Evolutionary conservation across 176 grass and related monocot genomes (phyloP).

Genomic region (Stipa capillata): DNA sequence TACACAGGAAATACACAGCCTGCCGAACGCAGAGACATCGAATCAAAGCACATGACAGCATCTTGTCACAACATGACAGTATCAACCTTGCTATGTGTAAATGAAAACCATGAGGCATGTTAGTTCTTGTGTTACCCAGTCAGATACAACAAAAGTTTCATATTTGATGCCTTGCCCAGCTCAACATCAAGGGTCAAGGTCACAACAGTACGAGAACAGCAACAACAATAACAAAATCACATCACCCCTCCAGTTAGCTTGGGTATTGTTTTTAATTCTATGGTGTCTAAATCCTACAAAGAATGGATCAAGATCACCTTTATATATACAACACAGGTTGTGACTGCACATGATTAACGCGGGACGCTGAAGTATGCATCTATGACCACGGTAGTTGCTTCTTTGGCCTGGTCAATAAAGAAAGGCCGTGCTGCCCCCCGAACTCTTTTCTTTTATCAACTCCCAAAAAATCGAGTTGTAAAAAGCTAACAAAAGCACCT

Average conservation of each 20-base stretch:
- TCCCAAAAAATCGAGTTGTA: conserved; percentile 74
- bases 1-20: not conserved
- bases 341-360: conserved; percentile 48
- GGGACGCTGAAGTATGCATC: conserved; percentile 32
- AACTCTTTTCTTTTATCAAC: conserved; percentile 58
- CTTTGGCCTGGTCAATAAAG: conserved; percentile 60
- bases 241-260: conserved; percentile 34
- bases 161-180: not conserved
- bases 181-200: conserved; percentile 24
- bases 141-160: conserved; percentile 18
- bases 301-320: conserved; percentile 78
- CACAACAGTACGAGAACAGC: not conserved
- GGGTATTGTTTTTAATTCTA: conserved; percentile 31
- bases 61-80: not conserved
- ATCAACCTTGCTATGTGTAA: conserved; percentile 3
- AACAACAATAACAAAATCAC: conserved; percentile 30
- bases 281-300: conserved; percentile 80
- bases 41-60: not conserved
- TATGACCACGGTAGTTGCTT: conserved; percentile 39
- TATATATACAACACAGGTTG: conserved; percentile 65
- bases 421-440: conserved; percentile 32
- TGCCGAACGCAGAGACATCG: not conserved
- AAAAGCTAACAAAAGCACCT: conserved; percentile 47
- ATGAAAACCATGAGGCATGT: conserved; percentile 15
- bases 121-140: conserved; percentile 12